These are phyloP conservation scores for Monosporascus cannonballus DNA, from an alignment of 2,329 filamentous ascomycete species.

Conservation along the genomic window DNA sequence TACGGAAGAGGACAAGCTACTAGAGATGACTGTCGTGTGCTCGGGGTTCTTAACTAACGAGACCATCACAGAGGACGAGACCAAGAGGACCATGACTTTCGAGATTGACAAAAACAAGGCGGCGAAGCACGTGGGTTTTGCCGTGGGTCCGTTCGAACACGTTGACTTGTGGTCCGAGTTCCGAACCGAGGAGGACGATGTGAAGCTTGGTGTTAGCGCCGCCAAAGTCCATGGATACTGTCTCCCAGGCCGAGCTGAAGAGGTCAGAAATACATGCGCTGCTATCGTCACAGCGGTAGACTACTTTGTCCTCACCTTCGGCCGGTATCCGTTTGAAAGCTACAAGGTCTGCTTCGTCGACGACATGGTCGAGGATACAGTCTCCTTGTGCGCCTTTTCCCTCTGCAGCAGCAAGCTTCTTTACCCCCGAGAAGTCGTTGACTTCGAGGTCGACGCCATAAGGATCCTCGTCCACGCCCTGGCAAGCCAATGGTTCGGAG, in stretches of 20 bases:
- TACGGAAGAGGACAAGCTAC: constrained; percentile 72
- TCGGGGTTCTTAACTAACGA: constrained; percentile 87
- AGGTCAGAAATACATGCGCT: constrained; percentile 81
- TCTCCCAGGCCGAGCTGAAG: constrained; percentile 72
- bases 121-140: constrained; percentile 87
- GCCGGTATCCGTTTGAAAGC: constrained; percentile 83
- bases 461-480: constrained; percentile 76
- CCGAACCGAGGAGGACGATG: constrained; percentile 84
- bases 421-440: constrained; percentile 78
- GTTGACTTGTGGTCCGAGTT: constrained; percentile 81
- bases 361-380: constrained; percentile 70
- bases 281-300: constrained; percentile 85
- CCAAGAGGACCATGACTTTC: constrained; percentile 85
- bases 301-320: constrained; percentile 81
- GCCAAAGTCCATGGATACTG: constrained; percentile 90
- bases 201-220: constrained; percentile 81
- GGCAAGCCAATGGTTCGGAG: constrained; percentile 88
- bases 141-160: constrained; percentile 89
- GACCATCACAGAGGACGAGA: constrained; percentile 65
- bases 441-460: constrained; percentile 76
- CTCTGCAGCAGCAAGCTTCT: constrained; percentile 83
- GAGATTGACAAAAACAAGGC: constrained; percentile 68
- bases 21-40: constrained; percentile 87
- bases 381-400: constrained; percentile 74
- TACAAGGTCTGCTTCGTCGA: constrained; percentile 95